phyloP scores from a whole-genome alignment of 1,139 yeast genomes.

The Martiniozyma asiatica region DNA sequence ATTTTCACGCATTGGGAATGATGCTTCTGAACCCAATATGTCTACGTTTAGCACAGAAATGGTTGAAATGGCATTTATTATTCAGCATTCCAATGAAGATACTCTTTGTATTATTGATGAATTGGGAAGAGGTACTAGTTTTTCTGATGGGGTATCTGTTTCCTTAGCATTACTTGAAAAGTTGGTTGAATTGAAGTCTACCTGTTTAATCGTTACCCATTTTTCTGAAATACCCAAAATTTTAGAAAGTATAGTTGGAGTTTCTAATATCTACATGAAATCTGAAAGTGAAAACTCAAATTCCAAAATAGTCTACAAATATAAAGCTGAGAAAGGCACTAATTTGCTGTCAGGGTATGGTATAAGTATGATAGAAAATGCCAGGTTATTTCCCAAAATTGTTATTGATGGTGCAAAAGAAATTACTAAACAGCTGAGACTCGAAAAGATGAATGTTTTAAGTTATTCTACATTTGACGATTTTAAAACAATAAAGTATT shows the following conservation, averaged over 20 bases:
- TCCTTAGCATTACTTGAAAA: slow-evolving; percentile 28
- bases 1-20: slow-evolving; percentile 35
- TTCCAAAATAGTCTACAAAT: slow-evolving; percentile 21
- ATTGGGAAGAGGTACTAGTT: slow-evolving; percentile 37
- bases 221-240: slow-evolving; percentile 27
- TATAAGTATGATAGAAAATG: slow-evolving; percentile 23
- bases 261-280: slow-evolving; percentile 20
- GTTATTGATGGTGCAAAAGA: slow-evolving; percentile 20
- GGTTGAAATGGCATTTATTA: slow-evolving; percentile 33
- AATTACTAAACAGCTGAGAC: slow-evolving; percentile 18
- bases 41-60: slow-evolving; percentile 40
- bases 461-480: neutral
- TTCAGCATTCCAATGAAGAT: slow-evolving; percentile 23
- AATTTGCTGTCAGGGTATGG: slow-evolving; percentile 17
- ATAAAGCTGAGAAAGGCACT: slow-evolving; percentile 18
- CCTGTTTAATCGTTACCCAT: slow-evolving; percentile 29
- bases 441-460: slow-evolving; percentile 1
- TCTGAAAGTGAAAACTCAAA: slow-evolving; percentile 22
- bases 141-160: slow-evolving; percentile 30
- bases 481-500: neutral
- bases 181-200: slow-evolving; percentile 19
- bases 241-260: slow-evolving; percentile 13
- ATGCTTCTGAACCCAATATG: slow-evolving; percentile 27
- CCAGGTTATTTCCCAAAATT: slow-evolving; percentile 16
- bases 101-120: slow-evolving; percentile 38